Conservation (phyloP, 2,329 filamentous ascomycete genomes). For the Pezicula neosporulosa region DNA sequence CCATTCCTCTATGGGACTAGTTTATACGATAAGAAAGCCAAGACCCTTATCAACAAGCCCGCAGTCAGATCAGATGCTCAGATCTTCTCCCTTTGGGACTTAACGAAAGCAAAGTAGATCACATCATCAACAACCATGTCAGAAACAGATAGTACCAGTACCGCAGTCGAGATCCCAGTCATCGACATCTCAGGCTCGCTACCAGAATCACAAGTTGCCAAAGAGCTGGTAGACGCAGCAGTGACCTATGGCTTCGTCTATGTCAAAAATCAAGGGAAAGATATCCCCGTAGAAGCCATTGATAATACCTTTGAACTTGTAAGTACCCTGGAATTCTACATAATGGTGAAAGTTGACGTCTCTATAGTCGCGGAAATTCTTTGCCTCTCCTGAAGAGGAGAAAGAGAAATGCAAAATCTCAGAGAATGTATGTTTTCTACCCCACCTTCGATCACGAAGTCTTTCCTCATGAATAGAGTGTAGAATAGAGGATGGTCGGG, state of each 20-base stretch:
- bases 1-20: too few relatives aligned
- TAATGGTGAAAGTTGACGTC: background rate
- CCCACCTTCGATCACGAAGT: slow-evolving; percentile 27
- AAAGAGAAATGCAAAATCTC: slow-evolving; percentile 74
- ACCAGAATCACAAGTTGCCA: slow-evolving; percentile 53
- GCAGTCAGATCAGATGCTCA: background rate
- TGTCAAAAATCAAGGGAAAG: slow-evolving; percentile 69
- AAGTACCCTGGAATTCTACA: slow-evolving; percentile 11
- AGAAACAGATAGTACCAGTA: background rate
- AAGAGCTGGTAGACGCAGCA: slow-evolving; percentile 74
- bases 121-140: slow-evolving; percentile 5
- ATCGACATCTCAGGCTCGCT: slow-evolving; percentile 71
- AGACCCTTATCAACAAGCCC: background rate
- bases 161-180: slow-evolving; percentile 58
- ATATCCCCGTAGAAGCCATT: slow-evolving; percentile 65
- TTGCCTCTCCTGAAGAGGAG: slow-evolving; percentile 64
- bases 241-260: slow-evolving; percentile 86
- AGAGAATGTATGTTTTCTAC: slow-evolving; percentile 43
- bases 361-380: slow-evolving; percentile 66
- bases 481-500: slow-evolving; percentile 87
- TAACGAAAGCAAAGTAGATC: too few relatives aligned
- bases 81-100: too few relatives aligned
- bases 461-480: slow-evolving; percentile 10
- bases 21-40: background rate
- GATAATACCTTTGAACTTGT: slow-evolving; percentile 73